phyloP scores from a whole-genome alignment of 345 rosid genomes.

The Gossypium anomalum region DNA sequence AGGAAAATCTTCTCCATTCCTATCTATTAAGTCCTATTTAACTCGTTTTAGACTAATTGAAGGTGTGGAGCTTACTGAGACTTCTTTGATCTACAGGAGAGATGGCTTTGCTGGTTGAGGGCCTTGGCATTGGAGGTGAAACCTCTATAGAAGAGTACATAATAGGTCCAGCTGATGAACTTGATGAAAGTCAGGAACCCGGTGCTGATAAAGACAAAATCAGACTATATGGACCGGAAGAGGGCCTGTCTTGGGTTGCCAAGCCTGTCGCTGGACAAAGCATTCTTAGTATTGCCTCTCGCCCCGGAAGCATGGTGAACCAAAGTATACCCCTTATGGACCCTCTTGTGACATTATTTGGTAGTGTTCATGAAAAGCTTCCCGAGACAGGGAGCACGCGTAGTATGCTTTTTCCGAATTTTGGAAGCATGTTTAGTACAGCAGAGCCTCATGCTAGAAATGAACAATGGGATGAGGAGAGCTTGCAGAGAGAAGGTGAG shows the following conservation, averaged over 20 bases:
- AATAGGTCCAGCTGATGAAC: conserved; percentile 70
- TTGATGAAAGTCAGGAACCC: conserved; percentile 46
- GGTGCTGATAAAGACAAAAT: conserved; percentile 62
- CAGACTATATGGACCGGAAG: conserved; percentile 69
- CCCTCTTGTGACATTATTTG: conserved; percentile 86
- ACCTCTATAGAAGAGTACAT: conserved; percentile 83
- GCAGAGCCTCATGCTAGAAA: conserved; percentile 50
- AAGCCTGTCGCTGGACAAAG: conserved; percentile 82
- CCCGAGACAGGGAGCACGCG: conserved; percentile 73
- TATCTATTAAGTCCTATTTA: background rate
- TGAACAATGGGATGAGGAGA: conserved; percentile 91
- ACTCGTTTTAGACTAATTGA: background rate
- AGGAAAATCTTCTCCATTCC: background rate
- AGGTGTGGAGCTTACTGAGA: conserved; percentile 12
- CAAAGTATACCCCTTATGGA: conserved; percentile 71
- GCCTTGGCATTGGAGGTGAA: conserved; percentile 90
- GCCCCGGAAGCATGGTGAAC: conserved; percentile 77
- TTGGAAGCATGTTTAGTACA: conserved; percentile 91
- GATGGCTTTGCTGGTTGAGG: conserved; percentile 95
- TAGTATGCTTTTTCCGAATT: conserved; percentile 73
- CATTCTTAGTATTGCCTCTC: conserved; percentile 58
- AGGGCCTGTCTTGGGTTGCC: conserved; percentile 83
- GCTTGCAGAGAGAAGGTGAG: conserved; percentile 60
- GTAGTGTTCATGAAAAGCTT: conserved; percentile 84
- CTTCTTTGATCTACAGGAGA: conserved; percentile 56